These are phyloP conservation scores for Fusarium illudens DNA, from an alignment of 2,329 filamentous ascomycete species.

Conservation along the genomic window DNA sequence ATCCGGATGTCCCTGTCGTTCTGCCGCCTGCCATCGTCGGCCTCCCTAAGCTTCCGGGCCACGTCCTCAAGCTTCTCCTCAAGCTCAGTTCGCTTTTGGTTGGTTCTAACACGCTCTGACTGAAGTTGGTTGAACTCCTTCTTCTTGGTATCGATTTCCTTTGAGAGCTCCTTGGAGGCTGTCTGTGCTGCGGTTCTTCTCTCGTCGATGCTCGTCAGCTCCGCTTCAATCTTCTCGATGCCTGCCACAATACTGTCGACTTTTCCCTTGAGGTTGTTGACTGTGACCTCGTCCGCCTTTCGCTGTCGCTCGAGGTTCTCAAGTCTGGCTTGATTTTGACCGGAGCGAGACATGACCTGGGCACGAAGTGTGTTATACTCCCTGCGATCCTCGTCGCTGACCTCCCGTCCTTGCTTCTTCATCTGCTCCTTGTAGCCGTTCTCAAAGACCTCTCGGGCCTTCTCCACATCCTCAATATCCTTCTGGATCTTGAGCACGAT, in stretches of 20 bases:
- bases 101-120: conserved; percentile 82
- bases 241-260: conserved; percentile 81
- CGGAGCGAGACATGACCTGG: conserved; percentile 84
- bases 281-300: conserved; percentile 90
- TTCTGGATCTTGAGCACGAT: conserved; percentile 79
- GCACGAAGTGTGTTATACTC: conserved; percentile 87
- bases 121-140: conserved; percentile 87
- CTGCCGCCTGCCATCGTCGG: conserved; percentile 84
- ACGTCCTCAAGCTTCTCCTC: conserved; percentile 91
- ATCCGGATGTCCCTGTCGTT: conserved; percentile 81
- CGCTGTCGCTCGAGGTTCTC: conserved; percentile 88
- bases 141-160: conserved; percentile 87
- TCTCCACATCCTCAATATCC: conserved; percentile 84
- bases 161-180: conserved; percentile 71
- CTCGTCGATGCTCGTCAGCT: conserved; percentile 74
- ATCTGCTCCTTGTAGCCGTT: conserved; percentile 85
- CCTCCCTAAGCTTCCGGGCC: conserved; percentile 81
- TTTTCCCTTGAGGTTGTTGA: conserved; percentile 88
- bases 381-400: conserved; percentile 86
- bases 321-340: conserved; percentile 81
- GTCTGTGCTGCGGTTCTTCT: conserved; percentile 71
- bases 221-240: conserved; percentile 76
- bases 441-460: conserved; percentile 88
- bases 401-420: conserved; percentile 84
- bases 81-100: conserved; percentile 84